Evolutionary conservation across 805 yeast species (phyloP).

Genomic region (Saturnispora galanensis): DNA sequence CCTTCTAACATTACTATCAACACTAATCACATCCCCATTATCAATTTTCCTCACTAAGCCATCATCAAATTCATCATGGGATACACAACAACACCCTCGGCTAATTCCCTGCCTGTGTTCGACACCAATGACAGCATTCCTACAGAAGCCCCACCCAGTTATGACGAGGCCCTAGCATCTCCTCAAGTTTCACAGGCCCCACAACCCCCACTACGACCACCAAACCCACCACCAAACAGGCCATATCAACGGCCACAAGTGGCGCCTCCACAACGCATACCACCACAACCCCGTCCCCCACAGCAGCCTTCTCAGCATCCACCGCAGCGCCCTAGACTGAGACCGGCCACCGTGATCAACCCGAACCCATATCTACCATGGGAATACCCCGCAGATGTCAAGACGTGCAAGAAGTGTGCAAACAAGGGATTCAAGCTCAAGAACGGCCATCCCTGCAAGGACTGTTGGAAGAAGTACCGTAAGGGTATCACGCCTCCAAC

Average conservation of each 20-base stretch:
- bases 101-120: constrained; percentile 7
- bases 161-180: constrained; percentile 30
- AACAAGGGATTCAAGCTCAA: constrained; percentile 60
- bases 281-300: constrained; percentile 6
- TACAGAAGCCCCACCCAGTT: constrained; percentile 34
- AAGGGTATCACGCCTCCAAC: constrained; percentile 16
- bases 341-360: constrained; percentile 11
- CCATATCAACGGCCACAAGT: not conserved
- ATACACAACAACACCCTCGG: constrained; percentile 4
- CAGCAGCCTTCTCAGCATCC: constrained; percentile 1
- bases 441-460: constrained; percentile 56
- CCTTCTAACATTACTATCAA: no score
- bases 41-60: not conserved
- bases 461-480: constrained; percentile 58
- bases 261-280: not conserved
- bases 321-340: not conserved
- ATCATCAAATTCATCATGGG: not conserved
- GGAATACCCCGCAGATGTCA: constrained; percentile 48
- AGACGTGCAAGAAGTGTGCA: constrained; percentile 55
- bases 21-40: not conserved
- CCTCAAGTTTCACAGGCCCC: constrained; percentile 11
- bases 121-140: constrained; percentile 14
- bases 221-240: constrained; percentile 4
- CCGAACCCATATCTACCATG: constrained; percentile 47
- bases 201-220: constrained; percentile 12